phyloP scores from a whole-genome alignment of 1,284 basidiomycete genomes.

The Leccinum cinnamomeum region DNA sequence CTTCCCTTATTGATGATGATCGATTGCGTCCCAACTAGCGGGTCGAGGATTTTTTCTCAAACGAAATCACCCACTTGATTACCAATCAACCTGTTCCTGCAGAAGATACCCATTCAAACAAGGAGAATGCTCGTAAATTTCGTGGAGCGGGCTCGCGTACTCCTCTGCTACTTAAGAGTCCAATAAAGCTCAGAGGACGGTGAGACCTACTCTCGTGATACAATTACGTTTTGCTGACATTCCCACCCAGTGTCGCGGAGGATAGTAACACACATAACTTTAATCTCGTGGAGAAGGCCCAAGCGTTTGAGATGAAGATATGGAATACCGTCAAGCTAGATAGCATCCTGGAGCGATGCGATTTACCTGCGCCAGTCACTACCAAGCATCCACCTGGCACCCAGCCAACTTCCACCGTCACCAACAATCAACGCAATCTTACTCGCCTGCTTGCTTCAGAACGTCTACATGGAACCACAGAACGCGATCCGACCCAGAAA shows the following conservation, averaged over 20 bases:
- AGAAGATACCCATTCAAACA: conserved; percentile 48
- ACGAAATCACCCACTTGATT: conserved; percentile 84
- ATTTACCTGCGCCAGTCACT: conserved; percentile 37
- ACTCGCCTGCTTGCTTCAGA: conserved; percentile 83
- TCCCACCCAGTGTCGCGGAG: conserved; percentile 25
- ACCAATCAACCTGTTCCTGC: conserved; percentile 53
- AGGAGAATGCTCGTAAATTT: conserved; percentile 57
- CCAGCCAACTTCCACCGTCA: conserved; percentile 27
- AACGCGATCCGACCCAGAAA: conserved; percentile 88
- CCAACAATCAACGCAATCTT: conserved; percentile 44
- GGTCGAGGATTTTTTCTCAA: conserved; percentile 86
- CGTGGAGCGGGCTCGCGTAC: conserved; percentile 26
- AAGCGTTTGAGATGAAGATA: conserved; percentile 82
- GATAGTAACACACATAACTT: conserved; percentile 41
- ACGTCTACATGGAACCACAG: conserved; percentile 78
- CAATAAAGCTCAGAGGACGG: conserved; percentile 61
- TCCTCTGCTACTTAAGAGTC: conserved; percentile 52
- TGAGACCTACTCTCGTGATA: conserved; percentile 34
- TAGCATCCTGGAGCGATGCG: conserved; percentile 68
- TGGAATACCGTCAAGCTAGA: conserved; percentile 80
- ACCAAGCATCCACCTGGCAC: conserved; percentile 26
- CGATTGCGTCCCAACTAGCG: conserved; percentile 42
- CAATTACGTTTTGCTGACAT: conserved; percentile 1
- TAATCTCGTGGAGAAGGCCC: conserved; percentile 73
- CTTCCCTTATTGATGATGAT: background rate